Conservation (phyloP, 2,329 filamentous ascomycete genomes). For the Helotiales sp. region DNA sequence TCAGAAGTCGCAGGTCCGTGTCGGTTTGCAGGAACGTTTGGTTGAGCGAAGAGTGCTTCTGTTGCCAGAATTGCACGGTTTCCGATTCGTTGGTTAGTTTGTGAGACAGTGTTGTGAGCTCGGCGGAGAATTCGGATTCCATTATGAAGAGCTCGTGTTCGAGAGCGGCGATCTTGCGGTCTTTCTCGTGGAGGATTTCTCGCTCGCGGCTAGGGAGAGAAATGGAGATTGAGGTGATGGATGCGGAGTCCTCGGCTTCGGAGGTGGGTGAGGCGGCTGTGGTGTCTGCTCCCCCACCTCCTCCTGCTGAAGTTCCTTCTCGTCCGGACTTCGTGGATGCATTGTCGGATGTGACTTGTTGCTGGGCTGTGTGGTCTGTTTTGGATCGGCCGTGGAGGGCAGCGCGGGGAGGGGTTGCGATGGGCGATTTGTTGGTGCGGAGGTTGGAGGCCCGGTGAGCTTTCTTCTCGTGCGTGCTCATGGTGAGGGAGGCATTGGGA, state of each 20-base stretch:
- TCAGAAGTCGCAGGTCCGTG: conserved; percentile 57
- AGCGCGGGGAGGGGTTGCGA: conserved; percentile 15
- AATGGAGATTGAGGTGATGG: conserved; percentile 8
- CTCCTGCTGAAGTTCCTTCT: background rate
- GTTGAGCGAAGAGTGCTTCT: conserved; percentile 58
- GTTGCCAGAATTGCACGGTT: conserved; percentile 61
- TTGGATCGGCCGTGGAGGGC: conserved; percentile 10
- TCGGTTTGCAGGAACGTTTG: conserved; percentile 58
- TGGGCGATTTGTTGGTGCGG: conserved; percentile 12
- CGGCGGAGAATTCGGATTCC: conserved; percentile 58
- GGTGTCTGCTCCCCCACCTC: background rate
- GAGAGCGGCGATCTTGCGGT: conserved; percentile 57
- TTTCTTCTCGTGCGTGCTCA: conserved; percentile 19
- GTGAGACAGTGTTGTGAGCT: conserved; percentile 58
- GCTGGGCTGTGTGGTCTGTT: background rate
- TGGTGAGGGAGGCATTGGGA: background rate
- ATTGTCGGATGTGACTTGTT: conserved; percentile 19
- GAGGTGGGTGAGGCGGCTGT: conserved; percentile 14
- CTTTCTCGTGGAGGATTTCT: conserved; percentile 47
- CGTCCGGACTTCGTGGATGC: conserved; percentile 27
- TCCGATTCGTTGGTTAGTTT: conserved; percentile 54
- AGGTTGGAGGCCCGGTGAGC: background rate
- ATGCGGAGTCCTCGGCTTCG: conserved; percentile 20
- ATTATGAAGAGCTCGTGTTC: conserved; percentile 58
- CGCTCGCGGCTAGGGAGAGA: background rate